Conservation (phyloP, 768 basidiomycete species). For the Leucocoprinus sp. region DNA sequence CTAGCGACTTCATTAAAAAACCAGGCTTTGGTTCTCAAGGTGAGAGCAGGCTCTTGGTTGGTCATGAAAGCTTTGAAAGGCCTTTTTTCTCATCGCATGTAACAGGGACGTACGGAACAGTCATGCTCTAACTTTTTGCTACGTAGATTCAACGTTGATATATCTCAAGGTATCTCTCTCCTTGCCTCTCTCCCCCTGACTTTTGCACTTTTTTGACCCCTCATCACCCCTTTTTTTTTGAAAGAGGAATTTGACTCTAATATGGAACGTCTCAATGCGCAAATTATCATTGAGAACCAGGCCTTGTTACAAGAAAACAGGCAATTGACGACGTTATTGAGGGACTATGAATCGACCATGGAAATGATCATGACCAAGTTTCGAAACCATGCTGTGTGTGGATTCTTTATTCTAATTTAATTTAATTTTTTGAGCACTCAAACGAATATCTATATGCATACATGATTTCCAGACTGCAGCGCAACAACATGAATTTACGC, state of each 20-base stretch:
- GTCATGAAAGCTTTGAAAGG: not conserved
- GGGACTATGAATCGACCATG: conserved; percentile 92
- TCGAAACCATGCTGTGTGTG: conserved; percentile 80
- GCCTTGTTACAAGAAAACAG: conserved; percentile 90
- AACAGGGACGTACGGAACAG: conserved; percentile 73
- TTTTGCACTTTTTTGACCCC: too few species aligned
- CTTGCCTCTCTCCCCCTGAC: conserved; percentile 15
- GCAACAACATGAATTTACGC: conserved; percentile 79
- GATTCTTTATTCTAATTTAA: too few species aligned
- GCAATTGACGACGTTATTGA: conserved; percentile 78
- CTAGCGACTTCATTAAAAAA: conserved; percentile 58
- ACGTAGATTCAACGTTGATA: conserved; percentile 80
- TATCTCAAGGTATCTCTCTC: conserved; percentile 59
- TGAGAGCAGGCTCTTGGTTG: conserved; percentile 23
- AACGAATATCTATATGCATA: conserved; percentile 1
- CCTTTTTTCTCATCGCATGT: conserved; percentile 11
- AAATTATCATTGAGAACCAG: conserved; percentile 91
- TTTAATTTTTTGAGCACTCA: not conserved
- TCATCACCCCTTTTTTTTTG: too few species aligned
- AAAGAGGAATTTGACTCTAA: conserved; percentile 92
- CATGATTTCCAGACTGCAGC: conserved; percentile 61
- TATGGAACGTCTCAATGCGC: conserved; percentile 82
- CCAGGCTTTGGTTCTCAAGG: conserved; percentile 70
- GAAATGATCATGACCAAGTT: conserved; percentile 98
- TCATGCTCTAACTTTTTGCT: conserved; percentile 68